phyloP scores from a whole-genome alignment of 495 filamentous ascomycete genomes.

The Podospora pseudopauciseta region DNA sequence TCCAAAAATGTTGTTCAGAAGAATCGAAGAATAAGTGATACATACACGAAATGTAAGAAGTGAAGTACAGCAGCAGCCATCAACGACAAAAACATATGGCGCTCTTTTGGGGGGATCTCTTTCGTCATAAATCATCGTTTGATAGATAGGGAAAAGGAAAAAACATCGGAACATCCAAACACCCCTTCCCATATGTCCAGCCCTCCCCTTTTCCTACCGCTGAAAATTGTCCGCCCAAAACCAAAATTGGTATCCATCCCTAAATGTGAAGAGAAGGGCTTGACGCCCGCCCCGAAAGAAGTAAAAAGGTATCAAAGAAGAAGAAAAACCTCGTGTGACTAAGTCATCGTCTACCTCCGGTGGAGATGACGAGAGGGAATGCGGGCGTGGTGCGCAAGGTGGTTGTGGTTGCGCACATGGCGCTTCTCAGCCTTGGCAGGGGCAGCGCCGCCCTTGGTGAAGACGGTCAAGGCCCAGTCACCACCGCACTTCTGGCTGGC shows the following conservation, averaged over 20 bases:
- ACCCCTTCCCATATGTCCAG: not conserved
- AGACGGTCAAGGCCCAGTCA: constrained; percentile 40
- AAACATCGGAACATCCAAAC: not conserved
- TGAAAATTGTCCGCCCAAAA: not conserved
- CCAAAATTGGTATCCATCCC: not conserved
- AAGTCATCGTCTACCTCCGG: constrained; percentile 9
- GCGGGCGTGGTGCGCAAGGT: constrained; percentile 27
- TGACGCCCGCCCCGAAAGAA: not conserved
- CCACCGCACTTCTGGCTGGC: constrained; percentile 45
- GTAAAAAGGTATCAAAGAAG: not conserved
- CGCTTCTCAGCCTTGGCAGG: constrained; percentile 12
- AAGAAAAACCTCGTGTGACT: not conserved
- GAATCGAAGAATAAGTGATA: not conserved
- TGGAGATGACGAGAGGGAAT: constrained; percentile 16
- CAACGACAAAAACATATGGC: not conserved
- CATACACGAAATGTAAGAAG: constrained; percentile 6
- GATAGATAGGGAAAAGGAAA: not conserved
- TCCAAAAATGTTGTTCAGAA: constrained; percentile 1
- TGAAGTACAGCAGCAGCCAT: not conserved
- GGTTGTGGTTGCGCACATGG: constrained; percentile 29
- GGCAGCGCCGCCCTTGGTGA: constrained; percentile 32
- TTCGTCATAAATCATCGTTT: not conserved
- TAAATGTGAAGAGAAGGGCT: not conserved
- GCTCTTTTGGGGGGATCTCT: not conserved
- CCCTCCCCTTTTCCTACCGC: not conserved